Evolutionary conservation across 768 basidiomycete species (phyloP).

Genomic region (Suillus sp.): DNA sequence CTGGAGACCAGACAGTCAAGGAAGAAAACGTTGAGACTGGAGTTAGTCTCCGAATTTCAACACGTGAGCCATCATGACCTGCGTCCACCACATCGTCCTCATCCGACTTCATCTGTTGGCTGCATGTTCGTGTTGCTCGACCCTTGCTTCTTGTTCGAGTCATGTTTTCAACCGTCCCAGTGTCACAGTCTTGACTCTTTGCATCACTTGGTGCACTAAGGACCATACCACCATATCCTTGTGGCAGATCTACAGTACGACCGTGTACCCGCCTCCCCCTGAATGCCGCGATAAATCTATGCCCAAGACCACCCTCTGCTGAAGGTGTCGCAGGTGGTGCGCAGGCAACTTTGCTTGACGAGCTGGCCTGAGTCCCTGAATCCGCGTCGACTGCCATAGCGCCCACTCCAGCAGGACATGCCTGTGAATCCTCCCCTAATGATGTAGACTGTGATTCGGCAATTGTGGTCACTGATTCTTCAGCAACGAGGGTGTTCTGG

Average conservation of each 20-base stretch:
- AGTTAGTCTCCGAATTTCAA: conserved; percentile 38
- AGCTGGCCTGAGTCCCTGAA: conserved; percentile 7
- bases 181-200: conserved; percentile 21
- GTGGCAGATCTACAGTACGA: conserved; percentile 57
- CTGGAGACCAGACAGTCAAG: conserved; percentile 77
- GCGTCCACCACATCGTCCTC: conserved; percentile 31
- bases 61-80: conserved; percentile 22
- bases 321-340: too few relatives aligned
- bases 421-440: conserved; percentile 1
- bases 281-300: conserved; percentile 62
- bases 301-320: background rate
- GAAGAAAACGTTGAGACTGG: conserved; percentile 61
- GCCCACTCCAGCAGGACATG: background rate
- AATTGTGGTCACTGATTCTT: conserved; percentile 11
- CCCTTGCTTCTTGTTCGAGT: conserved; percentile 18
- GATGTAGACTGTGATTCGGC: background rate
- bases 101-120: conserved; percentile 30
- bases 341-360: conserved; percentile 1
- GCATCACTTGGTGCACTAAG: conserved; percentile 38
- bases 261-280: conserved; percentile 78
- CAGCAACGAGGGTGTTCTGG: background rate
- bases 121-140: conserved; percentile 19
- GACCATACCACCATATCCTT: conserved; percentile 69
- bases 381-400: conserved; percentile 10
- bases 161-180: conserved; percentile 9